phyloP scores from a whole-genome alignment of 208 protist species.

The Trypanosoma mega region DNA sequence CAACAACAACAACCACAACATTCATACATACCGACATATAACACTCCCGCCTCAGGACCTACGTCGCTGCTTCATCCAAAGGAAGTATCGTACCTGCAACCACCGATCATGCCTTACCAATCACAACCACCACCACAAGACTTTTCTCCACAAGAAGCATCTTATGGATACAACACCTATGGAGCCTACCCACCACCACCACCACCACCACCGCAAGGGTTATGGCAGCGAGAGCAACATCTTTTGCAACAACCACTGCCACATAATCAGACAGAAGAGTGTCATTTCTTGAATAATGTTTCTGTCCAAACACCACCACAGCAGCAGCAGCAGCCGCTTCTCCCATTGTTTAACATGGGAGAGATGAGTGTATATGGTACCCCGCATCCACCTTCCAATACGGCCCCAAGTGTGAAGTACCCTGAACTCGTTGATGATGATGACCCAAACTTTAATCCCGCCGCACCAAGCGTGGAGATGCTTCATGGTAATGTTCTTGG shows the following conservation, averaged over 20 bases:
- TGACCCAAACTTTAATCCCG: constrained; percentile 2
- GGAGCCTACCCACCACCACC: too few species aligned
- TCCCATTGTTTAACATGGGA: neutral
- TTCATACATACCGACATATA: neutral
- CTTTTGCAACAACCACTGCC: too few species aligned
- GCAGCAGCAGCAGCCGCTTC: neutral
- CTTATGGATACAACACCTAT: too few species aligned
- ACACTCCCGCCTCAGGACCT: neutral
- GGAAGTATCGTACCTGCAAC: neutral
- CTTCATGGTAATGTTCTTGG: neutral
- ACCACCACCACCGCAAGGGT: too few species aligned
- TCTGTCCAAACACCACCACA: too few species aligned
- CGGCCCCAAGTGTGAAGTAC: constrained; percentile 10
- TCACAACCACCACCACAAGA: too few species aligned
- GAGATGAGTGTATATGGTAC: constrained; percentile 1
- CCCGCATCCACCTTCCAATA: neutral
- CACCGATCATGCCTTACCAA: neutral
- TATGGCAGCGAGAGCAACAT: too few species aligned
- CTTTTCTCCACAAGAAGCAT: too few species aligned
- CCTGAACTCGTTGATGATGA: constrained; percentile 28
- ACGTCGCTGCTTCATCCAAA: neutral
- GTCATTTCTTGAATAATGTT: too few species aligned
- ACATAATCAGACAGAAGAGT: too few species aligned
- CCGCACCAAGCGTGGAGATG: neutral
- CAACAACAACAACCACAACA: neutral